Percentiles rank a stretch among this genome's conserved stretches.
Evolutionary conservation across 495 filamentous ascomycete species (phyloP).

Genomic region (Penicillium canariense): DNA sequence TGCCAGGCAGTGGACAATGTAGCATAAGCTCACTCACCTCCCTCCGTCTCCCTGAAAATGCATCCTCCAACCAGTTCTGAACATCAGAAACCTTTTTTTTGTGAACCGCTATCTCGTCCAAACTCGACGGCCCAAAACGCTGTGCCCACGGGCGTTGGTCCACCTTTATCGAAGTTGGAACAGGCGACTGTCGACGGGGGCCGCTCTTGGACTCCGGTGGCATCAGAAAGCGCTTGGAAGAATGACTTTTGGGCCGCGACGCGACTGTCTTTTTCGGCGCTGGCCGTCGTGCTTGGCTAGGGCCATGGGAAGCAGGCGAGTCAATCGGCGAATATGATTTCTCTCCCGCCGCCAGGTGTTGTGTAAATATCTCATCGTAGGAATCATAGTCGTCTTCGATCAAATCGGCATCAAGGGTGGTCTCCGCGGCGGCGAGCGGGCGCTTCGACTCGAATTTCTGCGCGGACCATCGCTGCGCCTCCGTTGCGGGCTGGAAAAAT

Average conservation of each 20-base stretch:
- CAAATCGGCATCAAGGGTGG: slow-evolving; percentile 38
- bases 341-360: slow-evolving; percentile 14
- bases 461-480: slow-evolving; percentile 35
- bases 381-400: slow-evolving; percentile 54
- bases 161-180: neutral
- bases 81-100: slow-evolving; percentile 91
- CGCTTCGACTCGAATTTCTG: slow-evolving; percentile 24
- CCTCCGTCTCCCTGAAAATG: slow-evolving; percentile 55
- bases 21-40: slow-evolving; percentile 15
- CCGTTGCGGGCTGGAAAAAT: slow-evolving; percentile 25
- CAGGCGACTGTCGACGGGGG: neutral
- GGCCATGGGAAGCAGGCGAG: neutral
- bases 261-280: slow-evolving; percentile 10
- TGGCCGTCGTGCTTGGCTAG: slow-evolving; percentile 6
- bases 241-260: slow-evolving; percentile 6
- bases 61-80: slow-evolving; percentile 71
- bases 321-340: slow-evolving; percentile 5
- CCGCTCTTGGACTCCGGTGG: slow-evolving; percentile 4
- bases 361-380: slow-evolving; percentile 43
- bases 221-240: slow-evolving; percentile 29
- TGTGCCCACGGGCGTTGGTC: slow-evolving; percentile 75
- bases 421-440: slow-evolving; percentile 13
- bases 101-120: slow-evolving; percentile 88
- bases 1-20: neutral
- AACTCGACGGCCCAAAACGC: slow-evolving; percentile 65